Base-by-base conservation (phyloP, 768 basidiomycete genomes). In the Phanerochaete carnosa region DNA sequence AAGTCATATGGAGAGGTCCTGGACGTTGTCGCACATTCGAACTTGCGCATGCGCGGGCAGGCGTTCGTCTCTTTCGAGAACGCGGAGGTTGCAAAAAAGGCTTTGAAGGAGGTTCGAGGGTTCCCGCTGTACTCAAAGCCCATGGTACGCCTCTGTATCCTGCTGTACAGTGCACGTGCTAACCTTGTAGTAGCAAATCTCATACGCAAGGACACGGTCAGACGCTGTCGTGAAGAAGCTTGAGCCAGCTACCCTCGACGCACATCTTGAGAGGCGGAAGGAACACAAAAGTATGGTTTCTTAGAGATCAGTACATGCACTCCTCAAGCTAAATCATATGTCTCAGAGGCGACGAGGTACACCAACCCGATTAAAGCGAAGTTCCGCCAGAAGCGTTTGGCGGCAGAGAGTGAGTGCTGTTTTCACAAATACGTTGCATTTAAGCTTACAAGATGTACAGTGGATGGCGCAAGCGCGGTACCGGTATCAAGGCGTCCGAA, bases 121-220 rank as follows among this genome's bases (percentile, higher is more conserved):
- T 98, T 99, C 73, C 97, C 97, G 16, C 73, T 99, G 51, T 98
- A 98, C 68, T 92, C 92, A 3, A 96, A 96, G 72, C 94, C 97
- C 1, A 95, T 99, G 92, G 95, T 95, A 65, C 33, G 82, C 71
- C 54, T 29, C 26, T 45, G n/a, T 11, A 46, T 37, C 25, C 53
- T 19, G 28, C 53, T 32, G 52, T 60, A 29, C 12, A 57, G 19
- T 26, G 2, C 49, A 16, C 33, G 29, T 23, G 1, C 30, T 39
- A 16, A 49, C 23, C 56, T 65, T 37, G 51, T 51, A 55, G 26
- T 68, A 98, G 95, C 94, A 96, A 94, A 89, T 98, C 72, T 88
- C 93, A 49, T 98, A 95, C 73, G 95, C 96, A 25, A 82, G 81
- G 69, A 88, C 92, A 58, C 83, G 89, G 66, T 94, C 94, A 58